Base-by-base conservation (phyloP, 2,329 filamentous ascomycete genomes). In the Fusarium austroafricanum region DNA sequence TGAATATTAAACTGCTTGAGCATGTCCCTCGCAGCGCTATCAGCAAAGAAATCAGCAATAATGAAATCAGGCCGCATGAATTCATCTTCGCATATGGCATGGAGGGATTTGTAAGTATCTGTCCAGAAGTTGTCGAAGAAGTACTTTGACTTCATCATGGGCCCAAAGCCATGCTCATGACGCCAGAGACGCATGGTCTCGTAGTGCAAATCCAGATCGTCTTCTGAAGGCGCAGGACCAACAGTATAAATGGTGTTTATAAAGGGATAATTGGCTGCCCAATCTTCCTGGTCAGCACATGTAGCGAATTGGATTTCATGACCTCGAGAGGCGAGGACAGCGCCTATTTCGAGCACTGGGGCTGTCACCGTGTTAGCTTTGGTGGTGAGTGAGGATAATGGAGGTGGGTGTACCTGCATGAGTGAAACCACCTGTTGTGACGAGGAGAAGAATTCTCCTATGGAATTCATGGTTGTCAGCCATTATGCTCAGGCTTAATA, bases 11-110 rank as follows among this genome's bases (percentile, higher is more conserved):
- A 77, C 65, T 82, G 73, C 18, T 70, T 57, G 8, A 77, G 74
- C 45, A 83, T 80, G 55, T 83, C 82, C 44, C 76, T 71, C 4
- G 75, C 79, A 0, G 79, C 80, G 6, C 77, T 75, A 9, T 83
- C 80, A 28, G 79, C 79, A 38, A 82, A 81, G 73, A 81, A 83
- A 52, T 83, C 81, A 0, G 79, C 78, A 4, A 83, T 55, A 23
- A 83, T 79, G 53, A 83, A 75, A 63, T 79, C 76, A 0, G 81
- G 81, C 14, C 71, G 67, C 3, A 69, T 75, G 2, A 55, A 65
- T 7, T 62, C 49, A 40, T 75, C 52, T 10, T 43, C 18, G 15
- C 68, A 70, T 1, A 76, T 17, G 2, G n/a, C 33, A 2, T 47
- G 52, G 5, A 76, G 58, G 6, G 61, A 53, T 2, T 53, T 64